phyloP scores from a whole-genome alignment of 768 basidiomycete genomes.

The Agrocybe chaxingu region DNA sequence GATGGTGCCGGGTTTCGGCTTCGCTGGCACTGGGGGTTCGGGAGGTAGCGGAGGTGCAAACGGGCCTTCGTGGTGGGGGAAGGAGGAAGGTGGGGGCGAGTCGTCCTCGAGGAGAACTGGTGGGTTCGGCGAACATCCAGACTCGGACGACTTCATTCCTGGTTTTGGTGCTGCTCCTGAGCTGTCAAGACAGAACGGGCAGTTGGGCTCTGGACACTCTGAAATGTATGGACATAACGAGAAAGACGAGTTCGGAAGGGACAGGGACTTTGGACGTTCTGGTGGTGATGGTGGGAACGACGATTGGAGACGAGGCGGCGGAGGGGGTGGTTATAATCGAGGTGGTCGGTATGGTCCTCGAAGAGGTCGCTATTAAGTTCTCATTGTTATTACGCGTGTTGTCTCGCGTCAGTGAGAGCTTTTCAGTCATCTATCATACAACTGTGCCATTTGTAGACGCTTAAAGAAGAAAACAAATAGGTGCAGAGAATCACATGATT shows the following conservation, averaged over 20 bases:
- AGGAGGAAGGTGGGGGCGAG: constrained; percentile 38
- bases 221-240: constrained; percentile 49
- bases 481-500: too few relatives aligned
- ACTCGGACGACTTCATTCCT: constrained; percentile 61
- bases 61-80: constrained; percentile 39
- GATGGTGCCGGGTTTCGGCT: constrained; percentile 74
- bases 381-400: background rate
- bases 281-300: constrained; percentile 28
- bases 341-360: constrained; percentile 23
- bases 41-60: constrained; percentile 34
- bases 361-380: constrained; percentile 14
- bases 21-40: constrained; percentile 27
- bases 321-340: constrained; percentile 28
- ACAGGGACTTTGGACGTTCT: constrained; percentile 27
- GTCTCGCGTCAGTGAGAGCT: background rate
- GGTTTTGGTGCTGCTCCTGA: constrained; percentile 45
- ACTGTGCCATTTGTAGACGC: too few relatives aligned
- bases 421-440: too few relatives aligned
- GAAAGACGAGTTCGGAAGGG: constrained; percentile 29
- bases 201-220: constrained; percentile 37
- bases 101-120: constrained; percentile 20
- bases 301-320: constrained; percentile 31
- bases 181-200: constrained; percentile 23
- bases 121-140: constrained; percentile 24
- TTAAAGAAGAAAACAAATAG: too few relatives aligned